A percentile compares a stretch with the other conserved stretches of the same genome.
These are phyloP conservation scores for Suhomyces sp. DNA, from an alignment of 805 yeast species.

Conservation along the genomic window DNA sequence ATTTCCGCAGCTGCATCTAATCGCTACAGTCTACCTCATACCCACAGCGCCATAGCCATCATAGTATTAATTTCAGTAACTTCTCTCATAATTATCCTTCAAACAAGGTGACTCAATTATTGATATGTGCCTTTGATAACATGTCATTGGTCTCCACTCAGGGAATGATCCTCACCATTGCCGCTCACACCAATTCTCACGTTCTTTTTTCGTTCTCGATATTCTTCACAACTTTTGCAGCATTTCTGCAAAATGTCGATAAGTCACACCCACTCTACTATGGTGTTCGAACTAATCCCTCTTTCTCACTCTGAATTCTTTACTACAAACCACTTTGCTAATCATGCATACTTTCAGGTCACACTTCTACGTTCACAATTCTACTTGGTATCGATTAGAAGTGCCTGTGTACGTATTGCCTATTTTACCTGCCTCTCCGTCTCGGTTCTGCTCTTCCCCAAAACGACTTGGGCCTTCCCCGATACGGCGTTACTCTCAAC, in stretches of 20 bases:
- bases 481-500: background rate
- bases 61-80: background rate
- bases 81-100: background rate
- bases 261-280: background rate
- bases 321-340: background rate
- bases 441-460: background rate
- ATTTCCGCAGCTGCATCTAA: background rate
- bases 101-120: background rate
- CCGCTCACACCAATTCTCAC: background rate
- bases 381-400: too few species aligned
- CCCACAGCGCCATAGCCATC: background rate
- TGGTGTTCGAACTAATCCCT: background rate
- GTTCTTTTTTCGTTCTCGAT: background rate
- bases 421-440: background rate
- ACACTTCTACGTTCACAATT: background rate
- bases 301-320: background rate
- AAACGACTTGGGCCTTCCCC: background rate
- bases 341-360: background rate
- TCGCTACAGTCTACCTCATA: background rate
- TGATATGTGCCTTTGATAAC: too few species aligned
- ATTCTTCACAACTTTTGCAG: background rate
- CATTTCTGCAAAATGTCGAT: background rate
- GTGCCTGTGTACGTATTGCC: background rate
- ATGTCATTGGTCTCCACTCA: too few species aligned
- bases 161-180: too few species aligned